Percentiles rank a stretch among this genome's conserved stretches.
Evolutionary conservation across 2,329 filamentous ascomycete species (phyloP).

Genomic region (Nigrospora osmanthi): DNA sequence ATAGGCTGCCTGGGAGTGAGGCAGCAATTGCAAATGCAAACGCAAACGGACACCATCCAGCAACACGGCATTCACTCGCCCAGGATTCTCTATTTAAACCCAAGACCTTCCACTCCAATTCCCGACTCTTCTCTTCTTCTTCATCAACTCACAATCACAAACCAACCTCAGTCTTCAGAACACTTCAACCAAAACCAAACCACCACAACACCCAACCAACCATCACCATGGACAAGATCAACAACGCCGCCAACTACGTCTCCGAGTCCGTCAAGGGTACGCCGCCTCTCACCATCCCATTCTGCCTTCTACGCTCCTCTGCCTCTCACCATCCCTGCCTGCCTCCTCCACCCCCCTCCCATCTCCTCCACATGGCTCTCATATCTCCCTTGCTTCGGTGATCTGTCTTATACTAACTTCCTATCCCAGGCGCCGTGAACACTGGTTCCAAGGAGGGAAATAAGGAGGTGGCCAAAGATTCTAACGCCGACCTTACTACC

Average conservation of each 20-base stretch:
- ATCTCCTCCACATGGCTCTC: not conserved
- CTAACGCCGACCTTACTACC: constrained; percentile 40
- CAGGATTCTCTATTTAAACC: no score
- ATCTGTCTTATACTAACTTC: not conserved
- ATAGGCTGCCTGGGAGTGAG: no score
- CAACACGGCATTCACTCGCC: no score
- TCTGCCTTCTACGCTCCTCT: no score
- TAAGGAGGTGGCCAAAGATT: constrained; percentile 61
- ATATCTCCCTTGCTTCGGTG: not conserved
- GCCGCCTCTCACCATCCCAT: not conserved
- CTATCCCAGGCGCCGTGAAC: constrained; percentile 27
- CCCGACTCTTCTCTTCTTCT: no score
- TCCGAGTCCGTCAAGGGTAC: constrained; percentile 51
- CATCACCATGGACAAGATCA: constrained; percentile 42
- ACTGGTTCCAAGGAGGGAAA: constrained; percentile 60
- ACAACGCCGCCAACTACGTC: constrained; percentile 63
- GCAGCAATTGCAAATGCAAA: no score
- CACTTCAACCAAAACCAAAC: not conserved
- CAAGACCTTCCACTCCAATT: no score
- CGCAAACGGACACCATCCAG: no score
- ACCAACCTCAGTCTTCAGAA: not conserved
- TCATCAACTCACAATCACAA: constrained; percentile 7
- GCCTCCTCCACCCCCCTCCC: not conserved
- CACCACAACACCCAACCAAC: constrained; percentile 8
- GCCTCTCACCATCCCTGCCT: no score